These are phyloP conservation scores for Leccinum imitatum DNA, from an alignment of 768 basidiomycete genomes.

Conservation along the genomic window DNA sequence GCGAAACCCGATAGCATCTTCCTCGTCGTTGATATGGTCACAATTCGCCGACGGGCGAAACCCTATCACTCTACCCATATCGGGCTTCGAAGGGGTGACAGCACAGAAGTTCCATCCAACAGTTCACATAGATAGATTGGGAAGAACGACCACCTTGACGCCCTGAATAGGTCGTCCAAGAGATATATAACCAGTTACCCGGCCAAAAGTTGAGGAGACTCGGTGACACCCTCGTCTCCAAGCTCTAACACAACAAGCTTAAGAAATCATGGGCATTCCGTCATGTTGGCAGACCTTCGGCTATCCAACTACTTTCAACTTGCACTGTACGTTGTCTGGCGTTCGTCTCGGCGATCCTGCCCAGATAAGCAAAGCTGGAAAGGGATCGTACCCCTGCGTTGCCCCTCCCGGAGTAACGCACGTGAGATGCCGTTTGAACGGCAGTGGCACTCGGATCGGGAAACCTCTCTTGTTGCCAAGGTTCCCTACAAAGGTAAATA, in stretches of 20 bases:
- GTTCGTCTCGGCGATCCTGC: not conserved
- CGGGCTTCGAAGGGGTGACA: too few species aligned
- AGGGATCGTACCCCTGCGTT: not conserved
- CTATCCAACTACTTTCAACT: not conserved
- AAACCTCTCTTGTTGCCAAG: not conserved
- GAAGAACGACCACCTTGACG: not conserved
- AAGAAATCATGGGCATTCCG: not conserved
- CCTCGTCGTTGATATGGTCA: not conserved
- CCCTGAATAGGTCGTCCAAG: not conserved
- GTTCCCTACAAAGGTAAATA: not conserved
- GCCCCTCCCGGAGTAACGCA: not conserved
- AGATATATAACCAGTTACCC: not conserved
- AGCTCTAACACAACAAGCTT: not conserved
- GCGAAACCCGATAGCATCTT: slow-evolving; percentile 19
- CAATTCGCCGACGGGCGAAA: not conserved
- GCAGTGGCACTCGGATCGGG: not conserved
- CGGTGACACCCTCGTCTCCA: not conserved
- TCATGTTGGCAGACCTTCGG: not conserved
- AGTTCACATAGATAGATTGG: not conserved
- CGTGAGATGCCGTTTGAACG: not conserved
- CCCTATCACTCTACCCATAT: too few species aligned
- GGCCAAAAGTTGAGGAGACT: not conserved
- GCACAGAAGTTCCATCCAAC: not conserved
- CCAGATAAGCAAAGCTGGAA: not conserved
- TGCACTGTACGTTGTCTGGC: not conserved